phyloP scores from a whole-genome alignment of 257 asterid species.

The Thymus mandschuricus region DNA sequence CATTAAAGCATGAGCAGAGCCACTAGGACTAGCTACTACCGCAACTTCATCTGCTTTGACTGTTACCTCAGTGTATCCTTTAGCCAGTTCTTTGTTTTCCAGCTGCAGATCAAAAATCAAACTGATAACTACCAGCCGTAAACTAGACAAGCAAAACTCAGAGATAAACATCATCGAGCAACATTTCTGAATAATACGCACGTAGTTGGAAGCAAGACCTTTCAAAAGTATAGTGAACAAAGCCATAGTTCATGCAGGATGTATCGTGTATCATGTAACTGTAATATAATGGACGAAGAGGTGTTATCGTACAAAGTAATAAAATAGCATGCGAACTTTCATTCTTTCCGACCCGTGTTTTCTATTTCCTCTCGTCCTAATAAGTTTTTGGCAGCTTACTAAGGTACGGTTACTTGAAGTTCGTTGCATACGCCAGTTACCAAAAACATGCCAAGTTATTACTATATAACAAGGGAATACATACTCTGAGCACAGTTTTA shows the following conservation, averaged over 20 bases:
- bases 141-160: neutral
- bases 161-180: conserved; percentile 12
- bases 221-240: neutral
- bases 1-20: conserved; percentile 86
- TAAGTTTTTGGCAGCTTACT: neutral
- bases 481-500: conserved; percentile 84
- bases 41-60: conserved; percentile 81
- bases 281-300: neutral
- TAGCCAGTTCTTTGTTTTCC: conserved; percentile 54
- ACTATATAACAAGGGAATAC: conserved; percentile 22
- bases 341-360: conserved; percentile 7
- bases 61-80: conserved; percentile 70
- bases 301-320: neutral
- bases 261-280: neutral
- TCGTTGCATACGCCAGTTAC: neutral
- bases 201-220: neutral
- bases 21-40: conserved; percentile 71
- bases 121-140: neutral
- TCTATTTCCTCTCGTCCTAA: conserved; percentile 3
- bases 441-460: neutral
- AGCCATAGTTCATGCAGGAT: neutral
- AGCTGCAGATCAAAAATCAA: conserved; percentile 51
- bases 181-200: neutral
- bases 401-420: neutral
- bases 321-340: conserved; percentile 3